phyloP scores from a whole-genome alignment of 768 basidiomycete species.

The Naganishia antarctica region DNA sequence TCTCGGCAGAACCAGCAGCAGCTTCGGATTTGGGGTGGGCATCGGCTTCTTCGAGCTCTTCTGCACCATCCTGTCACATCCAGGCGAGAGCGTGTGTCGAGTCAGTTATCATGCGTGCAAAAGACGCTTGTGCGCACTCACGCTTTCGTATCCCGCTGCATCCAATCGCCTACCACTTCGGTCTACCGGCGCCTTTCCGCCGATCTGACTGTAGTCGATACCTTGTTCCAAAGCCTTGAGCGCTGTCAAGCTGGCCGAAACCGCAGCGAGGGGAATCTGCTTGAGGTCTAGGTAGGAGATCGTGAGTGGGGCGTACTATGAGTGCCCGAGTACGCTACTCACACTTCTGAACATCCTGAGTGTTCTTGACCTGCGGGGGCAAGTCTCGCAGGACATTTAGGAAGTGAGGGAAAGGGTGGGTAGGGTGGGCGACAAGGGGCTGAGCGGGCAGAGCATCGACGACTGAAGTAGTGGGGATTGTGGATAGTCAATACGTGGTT shows the following conservation, averaged over 20 bases:
- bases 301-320: neutral
- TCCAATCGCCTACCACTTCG: constrained; percentile 16
- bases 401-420: constrained; percentile 48
- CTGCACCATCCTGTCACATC: constrained; percentile 25
- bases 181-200: constrained; percentile 11
- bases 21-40: constrained; percentile 4
- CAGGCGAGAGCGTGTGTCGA: no score
- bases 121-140: no score
- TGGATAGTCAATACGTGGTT: neutral
- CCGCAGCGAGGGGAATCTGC: constrained; percentile 24
- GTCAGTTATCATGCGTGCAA: no score
- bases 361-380: constrained; percentile 39
- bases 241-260: constrained; percentile 22
- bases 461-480: constrained; percentile 29
- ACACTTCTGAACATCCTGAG: constrained; percentile 46
- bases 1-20: neutral
- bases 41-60: constrained; percentile 18
- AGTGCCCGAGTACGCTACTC: constrained; percentile 15
- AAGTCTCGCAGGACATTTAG: constrained; percentile 36
- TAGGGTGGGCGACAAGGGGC: constrained; percentile 44
- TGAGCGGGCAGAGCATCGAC: constrained; percentile 39
- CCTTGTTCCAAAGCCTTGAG: constrained; percentile 22
- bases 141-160: constrained; percentile 28
- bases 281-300: constrained; percentile 15
- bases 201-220: constrained; percentile 21